Evolutionary conservation across 805 yeast species (phyloP), one percentile per base, ranked within the genome.

Genomic region (Lipomyces orientalis): DNA sequence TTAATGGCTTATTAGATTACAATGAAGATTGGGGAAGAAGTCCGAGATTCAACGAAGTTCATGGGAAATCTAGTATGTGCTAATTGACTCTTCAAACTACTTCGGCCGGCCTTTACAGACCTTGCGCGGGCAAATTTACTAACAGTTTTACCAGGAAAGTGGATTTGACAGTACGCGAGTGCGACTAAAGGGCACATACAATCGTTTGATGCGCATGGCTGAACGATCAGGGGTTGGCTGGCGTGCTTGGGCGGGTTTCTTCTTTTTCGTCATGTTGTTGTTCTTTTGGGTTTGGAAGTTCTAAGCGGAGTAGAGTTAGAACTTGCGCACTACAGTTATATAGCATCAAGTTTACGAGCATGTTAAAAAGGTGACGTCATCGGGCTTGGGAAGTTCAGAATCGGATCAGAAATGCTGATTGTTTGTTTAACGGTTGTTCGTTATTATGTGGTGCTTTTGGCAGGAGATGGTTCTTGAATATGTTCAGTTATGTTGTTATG

Each of bases 21-120:
- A 1, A 59, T 83, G 58, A 83, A 79, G 71, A 88, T 88, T 84
- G 91, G 91, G 16, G 87, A 84, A 66, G 90, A 88, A 75, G 89
- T 88, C 54, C 82, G 84, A 49, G 83, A 83, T 37, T 83, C 87
- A 37, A 82, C 82, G 70, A 77, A 82, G 61, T 77, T 85, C n/a
- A 73, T 86, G 55, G 78, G 77, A 46, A 76, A 78, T 29, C 73
- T 86, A 69, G 77, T 73, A 65, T 51, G 75, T 65, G 19, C 29
- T 22, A 14, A 12, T n/a, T 33, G 10, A 4, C 31, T n/a, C n/a
- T 29, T 51, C n/a, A 19, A 19, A 7, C 31, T 5, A 33, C 25
- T 4, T 29, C 8, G 16, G 34, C 6, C 14, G 12, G 49, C 8
- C 10, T 1, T 14, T 54, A 19, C 5, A 2, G 31, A 8, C 16